Percentiles rank a stretch among this genome's conserved stretches.
Conservation (phyloP, 805 yeast species). For the Saturnispora dispora region DNA sequence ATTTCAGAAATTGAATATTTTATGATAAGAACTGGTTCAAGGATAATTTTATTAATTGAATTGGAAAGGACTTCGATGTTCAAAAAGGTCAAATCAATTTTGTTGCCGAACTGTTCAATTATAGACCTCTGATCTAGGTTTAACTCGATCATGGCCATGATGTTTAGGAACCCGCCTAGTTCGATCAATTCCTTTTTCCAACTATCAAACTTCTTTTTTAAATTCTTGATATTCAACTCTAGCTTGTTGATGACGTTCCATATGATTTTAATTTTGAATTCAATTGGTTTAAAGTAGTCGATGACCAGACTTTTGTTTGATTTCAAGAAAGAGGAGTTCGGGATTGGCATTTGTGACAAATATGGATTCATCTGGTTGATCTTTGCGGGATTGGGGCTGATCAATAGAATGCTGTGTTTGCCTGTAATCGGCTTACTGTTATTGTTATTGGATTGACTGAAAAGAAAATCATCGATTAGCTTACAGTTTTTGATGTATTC, state of each 20-base stretch:
- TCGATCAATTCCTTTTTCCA: constrained; percentile 36
- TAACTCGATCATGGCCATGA: constrained; percentile 39
- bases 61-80: constrained; percentile 38
- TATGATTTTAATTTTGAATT: constrained; percentile 14
- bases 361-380: constrained; percentile 37
- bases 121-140: constrained; percentile 18
- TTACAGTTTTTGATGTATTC: constrained; percentile 29
- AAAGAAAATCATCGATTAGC: constrained; percentile 36
- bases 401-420: constrained; percentile 39
- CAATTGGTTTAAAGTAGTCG: constrained; percentile 22
- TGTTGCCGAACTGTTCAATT: constrained; percentile 46
- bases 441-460: neutral
- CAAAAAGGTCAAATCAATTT: constrained; percentile 41
- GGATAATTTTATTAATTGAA: constrained; percentile 34
- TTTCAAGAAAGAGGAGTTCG: constrained; percentile 24
- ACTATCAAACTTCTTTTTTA: constrained; percentile 32
- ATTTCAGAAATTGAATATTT: constrained; percentile 36
- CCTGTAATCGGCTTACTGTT: constrained; percentile 41
- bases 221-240: constrained; percentile 30
- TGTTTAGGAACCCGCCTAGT: constrained; percentile 49
- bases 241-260: constrained; percentile 20
- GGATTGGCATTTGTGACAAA: constrained; percentile 39
- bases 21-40: constrained; percentile 43
- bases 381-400: constrained; percentile 41
- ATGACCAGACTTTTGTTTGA: constrained; percentile 20